A percentile compares a stretch with the other conserved stretches of the same genome.
Evolutionary conservation across 371 early-diverging fungal genomes (phyloP).

Genomic region (Lichtheimia ornata): DNA sequence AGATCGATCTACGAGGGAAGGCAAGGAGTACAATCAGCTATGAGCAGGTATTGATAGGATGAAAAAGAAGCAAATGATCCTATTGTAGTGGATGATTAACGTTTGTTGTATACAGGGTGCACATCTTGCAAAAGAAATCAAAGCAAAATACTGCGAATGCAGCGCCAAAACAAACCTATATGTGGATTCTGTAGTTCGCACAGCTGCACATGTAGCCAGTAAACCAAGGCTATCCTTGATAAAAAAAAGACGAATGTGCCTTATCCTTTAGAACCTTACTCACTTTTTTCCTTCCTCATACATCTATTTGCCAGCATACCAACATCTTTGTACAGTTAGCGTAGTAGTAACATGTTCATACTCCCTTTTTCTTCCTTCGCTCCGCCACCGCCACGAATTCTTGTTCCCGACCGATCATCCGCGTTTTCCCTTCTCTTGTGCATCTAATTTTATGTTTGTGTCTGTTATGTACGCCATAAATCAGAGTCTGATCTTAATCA

Average conservation of each 20-base stretch:
- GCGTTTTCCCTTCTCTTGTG: too few species aligned
- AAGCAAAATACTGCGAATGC: conserved; percentile 84
- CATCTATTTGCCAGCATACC: too few species aligned
- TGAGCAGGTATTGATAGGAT: conserved; percentile 20
- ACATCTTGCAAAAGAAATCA: conserved; percentile 72
- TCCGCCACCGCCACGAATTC: too few species aligned
- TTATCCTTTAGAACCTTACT: conserved; percentile 8
- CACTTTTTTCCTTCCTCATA: too few species aligned
- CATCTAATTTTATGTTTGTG: too few species aligned
- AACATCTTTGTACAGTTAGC: too few species aligned
- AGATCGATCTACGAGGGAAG: conserved; percentile 56
- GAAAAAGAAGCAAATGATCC: not conserved
- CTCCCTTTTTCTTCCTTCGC: too few species aligned
- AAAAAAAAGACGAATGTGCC: conserved; percentile 16
- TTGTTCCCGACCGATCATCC: too few species aligned
- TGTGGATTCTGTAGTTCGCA: conserved; percentile 74
- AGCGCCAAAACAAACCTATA: conserved; percentile 81
- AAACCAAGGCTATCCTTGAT: conserved; percentile 21
- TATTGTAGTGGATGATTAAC: not conserved
- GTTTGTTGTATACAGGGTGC: conserved; percentile 47
- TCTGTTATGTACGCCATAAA: too few species aligned
- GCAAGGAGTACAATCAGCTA: conserved; percentile 21
- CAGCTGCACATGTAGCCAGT: conserved; percentile 31
- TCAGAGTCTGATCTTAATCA: too few species aligned
- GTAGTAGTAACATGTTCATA: too few species aligned